Conservation (phyloP, 108 stramenopile species). For the Cyclotella cryptica region DNA sequence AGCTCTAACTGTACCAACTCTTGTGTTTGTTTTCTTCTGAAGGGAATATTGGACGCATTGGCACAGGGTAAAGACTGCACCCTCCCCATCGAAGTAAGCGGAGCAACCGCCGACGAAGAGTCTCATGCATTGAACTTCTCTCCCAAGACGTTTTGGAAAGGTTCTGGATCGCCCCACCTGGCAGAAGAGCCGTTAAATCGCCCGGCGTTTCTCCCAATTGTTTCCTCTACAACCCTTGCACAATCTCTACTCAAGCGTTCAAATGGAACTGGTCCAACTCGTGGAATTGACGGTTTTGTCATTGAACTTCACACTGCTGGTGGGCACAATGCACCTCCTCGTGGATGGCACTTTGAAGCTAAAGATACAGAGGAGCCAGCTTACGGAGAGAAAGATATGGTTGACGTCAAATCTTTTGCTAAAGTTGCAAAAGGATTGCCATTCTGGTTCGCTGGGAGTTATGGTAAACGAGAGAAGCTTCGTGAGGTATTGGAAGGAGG, state of each 20-base stretch:
- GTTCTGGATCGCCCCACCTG: constrained; percentile 39
- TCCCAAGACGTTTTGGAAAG: constrained; percentile 53
- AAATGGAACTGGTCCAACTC: constrained; percentile 51
- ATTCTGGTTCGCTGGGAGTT: constrained; percentile 61
- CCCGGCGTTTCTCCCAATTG: constrained; percentile 59
- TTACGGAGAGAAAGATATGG: constrained; percentile 59
- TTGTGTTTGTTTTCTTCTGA: neutral
- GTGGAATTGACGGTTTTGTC: constrained; percentile 62
- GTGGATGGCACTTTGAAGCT: constrained; percentile 54
- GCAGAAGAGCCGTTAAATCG: constrained; percentile 33
- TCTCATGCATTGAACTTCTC: constrained; percentile 31
- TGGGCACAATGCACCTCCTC: constrained; percentile 63
- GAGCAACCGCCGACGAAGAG: constrained; percentile 21
- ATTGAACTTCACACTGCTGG: constrained; percentile 58
- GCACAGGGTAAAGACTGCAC: constrained; percentile 51
- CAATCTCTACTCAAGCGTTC: constrained; percentile 60
- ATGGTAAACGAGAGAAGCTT: constrained; percentile 47
- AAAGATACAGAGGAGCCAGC: constrained; percentile 52
- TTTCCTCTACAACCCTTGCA: constrained; percentile 56
- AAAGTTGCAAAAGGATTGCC: constrained; percentile 55
- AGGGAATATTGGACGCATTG: constrained; percentile 54
- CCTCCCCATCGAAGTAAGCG: constrained; percentile 42
- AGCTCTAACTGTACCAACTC: neutral
- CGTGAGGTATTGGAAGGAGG: constrained; percentile 48
- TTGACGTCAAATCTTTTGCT: constrained; percentile 42